Percentiles rank a stretch among this genome's conserved stretches.
These are phyloP conservation scores for Citrus medica DNA, from an alignment of 345 rosid species.

Conservation along the genomic window DNA sequence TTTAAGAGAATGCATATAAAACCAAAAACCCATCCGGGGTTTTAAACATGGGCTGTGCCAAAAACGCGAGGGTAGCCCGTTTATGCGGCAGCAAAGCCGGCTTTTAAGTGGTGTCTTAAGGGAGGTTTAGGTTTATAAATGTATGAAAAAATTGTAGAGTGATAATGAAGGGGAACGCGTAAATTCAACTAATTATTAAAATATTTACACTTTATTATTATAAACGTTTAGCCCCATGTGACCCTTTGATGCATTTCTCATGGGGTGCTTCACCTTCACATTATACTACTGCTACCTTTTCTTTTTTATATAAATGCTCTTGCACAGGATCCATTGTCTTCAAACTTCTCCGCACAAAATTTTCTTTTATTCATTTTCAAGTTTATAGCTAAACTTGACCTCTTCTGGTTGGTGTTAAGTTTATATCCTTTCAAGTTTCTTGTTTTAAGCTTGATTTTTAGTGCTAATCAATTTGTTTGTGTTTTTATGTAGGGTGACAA, in stretches of 20 bases:
- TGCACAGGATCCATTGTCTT: slow-evolving; percentile 33
- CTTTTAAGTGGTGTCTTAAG: slow-evolving; percentile 38
- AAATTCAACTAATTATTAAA: slow-evolving; percentile 1
- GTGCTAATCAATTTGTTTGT: neutral
- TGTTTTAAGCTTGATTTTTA: neutral
- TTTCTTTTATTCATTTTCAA: neutral
- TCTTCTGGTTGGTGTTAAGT: slow-evolving; percentile 19
- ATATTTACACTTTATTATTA: slow-evolving; percentile 33
- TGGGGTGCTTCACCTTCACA: slow-evolving; percentile 43
- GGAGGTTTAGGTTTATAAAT: neutral
- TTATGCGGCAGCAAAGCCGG: slow-evolving; percentile 71
- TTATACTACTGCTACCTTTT: slow-evolving; percentile 13
- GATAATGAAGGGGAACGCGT: slow-evolving; percentile 28
- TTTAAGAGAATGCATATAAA: no score
- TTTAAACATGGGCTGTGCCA: slow-evolving; percentile 30
- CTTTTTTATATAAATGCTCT: slow-evolving; percentile 26
- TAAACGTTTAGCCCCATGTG: slow-evolving; percentile 86
- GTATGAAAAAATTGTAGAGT: neutral
- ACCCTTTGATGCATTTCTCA: slow-evolving; percentile 54
- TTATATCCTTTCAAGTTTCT: neutral
- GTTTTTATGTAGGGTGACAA: slow-evolving; percentile 25
- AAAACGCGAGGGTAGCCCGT: slow-evolving; percentile 57
- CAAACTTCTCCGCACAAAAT: slow-evolving; percentile 6
- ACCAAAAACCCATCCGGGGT: neutral
- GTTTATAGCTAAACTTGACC: neutral